Conservation (phyloP, 2,329 filamentous ascomycete species). For the Paecilomyces sp. region DNA sequence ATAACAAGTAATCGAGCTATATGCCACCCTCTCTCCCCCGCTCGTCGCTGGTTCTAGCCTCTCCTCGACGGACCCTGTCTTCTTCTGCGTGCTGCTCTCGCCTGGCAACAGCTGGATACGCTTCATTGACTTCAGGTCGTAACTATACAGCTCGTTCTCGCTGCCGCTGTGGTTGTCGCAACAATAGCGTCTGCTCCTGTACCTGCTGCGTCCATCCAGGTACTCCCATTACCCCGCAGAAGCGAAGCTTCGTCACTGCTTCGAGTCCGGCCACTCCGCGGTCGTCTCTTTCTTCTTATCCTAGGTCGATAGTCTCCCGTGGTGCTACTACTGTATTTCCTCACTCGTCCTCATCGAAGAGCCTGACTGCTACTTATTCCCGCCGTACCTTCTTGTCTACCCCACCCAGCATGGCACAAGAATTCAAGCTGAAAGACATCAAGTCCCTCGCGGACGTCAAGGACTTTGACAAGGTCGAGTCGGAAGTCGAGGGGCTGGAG, state of each 20-base stretch:
- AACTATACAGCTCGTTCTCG: background rate
- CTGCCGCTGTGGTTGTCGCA: conserved; percentile 17
- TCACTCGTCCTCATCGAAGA: background rate
- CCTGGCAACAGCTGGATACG: background rate
- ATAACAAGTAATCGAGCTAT: background rate
- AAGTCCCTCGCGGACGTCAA: conserved; percentile 62
- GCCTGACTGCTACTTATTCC: background rate
- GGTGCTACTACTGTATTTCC: background rate
- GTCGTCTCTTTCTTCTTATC: background rate
- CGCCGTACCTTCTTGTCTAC: conserved; percentile 5
- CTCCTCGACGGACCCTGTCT: background rate
- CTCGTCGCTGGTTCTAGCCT: conserved; percentile 2
- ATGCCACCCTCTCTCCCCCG: conserved; percentile 7
- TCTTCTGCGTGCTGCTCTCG: background rate
- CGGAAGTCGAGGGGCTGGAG: conserved; percentile 82
- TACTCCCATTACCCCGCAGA: background rate
- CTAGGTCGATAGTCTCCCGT: background rate
- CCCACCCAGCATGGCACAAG: conserved; percentile 23
- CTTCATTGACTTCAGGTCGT: background rate
- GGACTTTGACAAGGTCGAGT: conserved; percentile 78
- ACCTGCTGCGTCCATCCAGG: conserved; percentile 16
- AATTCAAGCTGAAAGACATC: conserved; percentile 62
- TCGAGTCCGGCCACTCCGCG: background rate
- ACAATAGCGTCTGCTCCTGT: conserved; percentile 12
- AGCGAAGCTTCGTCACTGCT: conserved; percentile 3